Percentiles rank a stretch among this genome's conserved stretches.
Conservation (phyloP, 768 basidiomycete genomes). For the Ramaria sp. region DNA sequence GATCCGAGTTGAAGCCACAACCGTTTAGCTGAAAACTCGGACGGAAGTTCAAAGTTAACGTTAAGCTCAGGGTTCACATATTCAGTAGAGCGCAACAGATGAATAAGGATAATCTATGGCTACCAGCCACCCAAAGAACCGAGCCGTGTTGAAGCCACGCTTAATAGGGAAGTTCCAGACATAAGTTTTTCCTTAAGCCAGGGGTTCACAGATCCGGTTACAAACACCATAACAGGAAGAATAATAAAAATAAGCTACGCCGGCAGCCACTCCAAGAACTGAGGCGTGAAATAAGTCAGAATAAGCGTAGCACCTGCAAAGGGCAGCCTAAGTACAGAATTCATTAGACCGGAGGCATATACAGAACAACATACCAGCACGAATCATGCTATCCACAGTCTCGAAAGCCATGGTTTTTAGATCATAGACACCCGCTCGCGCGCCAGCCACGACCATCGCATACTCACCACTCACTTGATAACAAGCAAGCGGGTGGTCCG, state of each 20-base stretch:
- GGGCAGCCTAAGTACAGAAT: not conserved
- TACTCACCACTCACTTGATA: slow-evolving; percentile 98
- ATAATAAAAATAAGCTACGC: slow-evolving; percentile 6
- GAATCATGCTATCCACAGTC: slow-evolving; percentile 79
- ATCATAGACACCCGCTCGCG: slow-evolving; percentile 87
- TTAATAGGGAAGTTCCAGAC: too few species aligned
- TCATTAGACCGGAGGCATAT: not conserved
- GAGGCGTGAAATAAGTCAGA: slow-evolving; percentile 91
- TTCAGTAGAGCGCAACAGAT: too few species aligned
- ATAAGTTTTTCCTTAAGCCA: too few species aligned
- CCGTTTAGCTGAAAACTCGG: too few species aligned
- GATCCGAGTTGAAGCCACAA: too few species aligned
- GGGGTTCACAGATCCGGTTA: not conserved
- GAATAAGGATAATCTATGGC: too few species aligned
- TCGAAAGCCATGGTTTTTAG: slow-evolving; percentile 92
- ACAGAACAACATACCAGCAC: slow-evolving; percentile 67
- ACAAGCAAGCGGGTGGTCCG: slow-evolving; percentile 87
- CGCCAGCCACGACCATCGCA: slow-evolving; percentile 94
- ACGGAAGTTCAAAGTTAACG: too few species aligned
- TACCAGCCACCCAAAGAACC: too few species aligned
- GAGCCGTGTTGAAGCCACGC: too few species aligned
- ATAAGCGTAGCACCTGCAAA: slow-evolving; percentile 74
- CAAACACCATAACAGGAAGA: not conserved
- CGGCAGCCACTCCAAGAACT: slow-evolving; percentile 80
- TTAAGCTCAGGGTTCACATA: too few species aligned